phyloP scores from a whole-genome alignment of 768 basidiomycete species.

The Leucocoprinus leucothites region DNA sequence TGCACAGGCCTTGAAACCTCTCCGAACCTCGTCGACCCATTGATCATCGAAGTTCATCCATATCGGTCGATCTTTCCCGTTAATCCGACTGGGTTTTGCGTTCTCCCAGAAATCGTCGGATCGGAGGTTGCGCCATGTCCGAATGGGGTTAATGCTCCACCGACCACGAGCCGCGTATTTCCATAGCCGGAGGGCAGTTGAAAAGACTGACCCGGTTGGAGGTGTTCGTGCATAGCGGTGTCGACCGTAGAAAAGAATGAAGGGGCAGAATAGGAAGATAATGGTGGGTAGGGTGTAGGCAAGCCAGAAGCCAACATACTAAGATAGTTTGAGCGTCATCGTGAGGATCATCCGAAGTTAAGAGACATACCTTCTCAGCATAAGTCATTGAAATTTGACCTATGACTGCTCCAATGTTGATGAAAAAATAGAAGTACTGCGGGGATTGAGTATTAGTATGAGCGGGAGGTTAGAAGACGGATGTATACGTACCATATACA shows the following conservation, averaged over 20 bases:
- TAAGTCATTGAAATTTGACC: constrained; percentile 68
- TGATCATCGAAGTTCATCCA: constrained; percentile 81
- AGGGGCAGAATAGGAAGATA: constrained; percentile 57
- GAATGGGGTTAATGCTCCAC: constrained; percentile 56
- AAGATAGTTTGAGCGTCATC: constrained; percentile 35
- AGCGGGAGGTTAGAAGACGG: neutral
- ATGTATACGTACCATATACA: constrained; percentile 63
- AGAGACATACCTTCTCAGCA: constrained; percentile 47
- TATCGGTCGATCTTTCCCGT: constrained; percentile 37
- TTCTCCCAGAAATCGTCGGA: constrained; percentile 70
- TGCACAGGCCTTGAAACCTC: constrained; percentile 71
- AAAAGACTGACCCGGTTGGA: constrained; percentile 63
- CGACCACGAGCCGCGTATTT: constrained; percentile 35
- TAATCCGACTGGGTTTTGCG: constrained; percentile 61
- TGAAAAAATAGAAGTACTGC: constrained; percentile 56
- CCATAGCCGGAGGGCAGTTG: constrained; percentile 45
- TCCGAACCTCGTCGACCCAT: constrained; percentile 75
- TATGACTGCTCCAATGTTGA: constrained; percentile 68
- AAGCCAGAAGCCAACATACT: constrained; percentile 66
- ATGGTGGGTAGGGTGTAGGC: constrained; percentile 60
- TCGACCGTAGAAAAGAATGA: constrained; percentile 53
- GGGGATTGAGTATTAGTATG: neutral
- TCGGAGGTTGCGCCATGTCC: constrained; percentile 43
- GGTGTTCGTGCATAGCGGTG: constrained; percentile 53
- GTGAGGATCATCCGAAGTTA: neutral